A percentile compares a stretch with the other conserved stretches of the same genome.
These are phyloP conservation scores for Aureobasidium zeae DNA, from an alignment of 2,329 filamentous ascomycete genomes.

Conservation along the genomic window DNA sequence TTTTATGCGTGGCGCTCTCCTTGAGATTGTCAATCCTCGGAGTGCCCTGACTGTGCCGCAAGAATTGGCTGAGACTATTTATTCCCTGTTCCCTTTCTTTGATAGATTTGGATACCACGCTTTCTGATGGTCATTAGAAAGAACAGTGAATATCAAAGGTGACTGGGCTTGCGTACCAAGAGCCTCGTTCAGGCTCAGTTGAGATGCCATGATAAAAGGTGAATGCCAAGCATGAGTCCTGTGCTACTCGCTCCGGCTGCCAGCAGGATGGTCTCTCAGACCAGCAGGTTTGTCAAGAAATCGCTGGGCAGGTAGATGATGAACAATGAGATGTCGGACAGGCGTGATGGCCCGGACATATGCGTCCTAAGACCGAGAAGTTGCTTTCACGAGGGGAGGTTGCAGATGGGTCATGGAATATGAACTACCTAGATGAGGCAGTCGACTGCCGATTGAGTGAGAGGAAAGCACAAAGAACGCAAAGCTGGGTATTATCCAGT, in stretches of 20 bases:
- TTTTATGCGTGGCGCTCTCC: slow-evolving; percentile 70
- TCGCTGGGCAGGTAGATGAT: too few species aligned
- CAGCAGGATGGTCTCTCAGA: too few species aligned
- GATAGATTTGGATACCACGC: slow-evolving; percentile 35
- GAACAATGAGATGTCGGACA: not conserved
- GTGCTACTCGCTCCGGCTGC: too few species aligned
- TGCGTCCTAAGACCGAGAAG: slow-evolving; percentile 1
- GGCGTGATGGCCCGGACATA: slow-evolving; percentile 4
- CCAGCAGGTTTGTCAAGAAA: too few species aligned
- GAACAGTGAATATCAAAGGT: not conserved
- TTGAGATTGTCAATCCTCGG: slow-evolving; percentile 42
- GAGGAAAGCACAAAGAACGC: too few species aligned
- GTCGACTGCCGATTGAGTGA: too few species aligned
- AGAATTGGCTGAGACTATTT: slow-evolving; percentile 46
- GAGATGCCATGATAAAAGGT: slow-evolving; percentile 5
- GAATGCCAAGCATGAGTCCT: too few species aligned
- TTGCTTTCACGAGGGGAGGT: not conserved
- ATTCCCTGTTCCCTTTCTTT: slow-evolving; percentile 44
- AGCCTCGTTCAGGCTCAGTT: slow-evolving; percentile 13
- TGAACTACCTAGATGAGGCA: too few species aligned
- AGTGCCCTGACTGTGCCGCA: slow-evolving; percentile 44
- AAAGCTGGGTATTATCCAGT: not conserved
- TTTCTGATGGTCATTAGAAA: slow-evolving; percentile 21
- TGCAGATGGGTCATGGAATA: not conserved
- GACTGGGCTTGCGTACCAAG: slow-evolving; percentile 13